Conservation (phyloP, 169 alveolate genomes). For the Plasmodium gonderi region DNA sequence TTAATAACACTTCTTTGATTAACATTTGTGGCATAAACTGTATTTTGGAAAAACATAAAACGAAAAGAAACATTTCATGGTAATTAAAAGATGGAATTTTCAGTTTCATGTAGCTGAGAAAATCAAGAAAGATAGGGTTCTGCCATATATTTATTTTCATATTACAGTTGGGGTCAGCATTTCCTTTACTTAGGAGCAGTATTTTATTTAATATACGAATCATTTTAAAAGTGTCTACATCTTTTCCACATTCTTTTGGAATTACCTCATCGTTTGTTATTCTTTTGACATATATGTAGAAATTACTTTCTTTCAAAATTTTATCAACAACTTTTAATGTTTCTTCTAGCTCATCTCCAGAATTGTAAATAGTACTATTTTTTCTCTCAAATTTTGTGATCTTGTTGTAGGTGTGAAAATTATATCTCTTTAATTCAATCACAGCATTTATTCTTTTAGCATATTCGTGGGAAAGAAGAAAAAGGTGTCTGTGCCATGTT, state of each 20-base stretch:
- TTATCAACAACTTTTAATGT: conserved; percentile 9
- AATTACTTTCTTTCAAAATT: conserved; percentile 40
- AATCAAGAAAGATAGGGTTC: conserved; percentile 14
- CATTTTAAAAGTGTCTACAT: conserved; percentile 47
- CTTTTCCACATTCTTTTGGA: background rate
- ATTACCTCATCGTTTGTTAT: background rate
- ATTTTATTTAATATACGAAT: conserved; percentile 50
- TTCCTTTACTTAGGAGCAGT: conserved; percentile 16
- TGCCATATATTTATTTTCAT: conserved; percentile 37
- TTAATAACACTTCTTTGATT: conserved; percentile 8
- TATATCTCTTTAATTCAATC: background rate
- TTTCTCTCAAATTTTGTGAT: background rate
- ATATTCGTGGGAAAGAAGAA: background rate
- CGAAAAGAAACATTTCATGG: conserved; percentile 57
- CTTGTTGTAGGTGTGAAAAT: background rate
- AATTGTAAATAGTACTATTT: background rate
- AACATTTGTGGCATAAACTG: conserved; percentile 68
- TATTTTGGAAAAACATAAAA: conserved; percentile 63
- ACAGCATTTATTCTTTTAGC: background rate
- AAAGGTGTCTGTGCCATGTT: too few species aligned
- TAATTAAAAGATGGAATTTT: conserved; percentile 41
- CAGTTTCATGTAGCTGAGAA: conserved; percentile 21
- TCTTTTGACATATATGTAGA: conserved; percentile 11
- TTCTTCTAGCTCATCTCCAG: background rate
- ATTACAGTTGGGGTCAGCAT: background rate